Percentiles rank a stretch among this genome's conserved stretches.
Evolutionary conservation across 192 early-diverging fungal species (phyloP).

Genomic region (Linnemannia hyalina): DNA sequence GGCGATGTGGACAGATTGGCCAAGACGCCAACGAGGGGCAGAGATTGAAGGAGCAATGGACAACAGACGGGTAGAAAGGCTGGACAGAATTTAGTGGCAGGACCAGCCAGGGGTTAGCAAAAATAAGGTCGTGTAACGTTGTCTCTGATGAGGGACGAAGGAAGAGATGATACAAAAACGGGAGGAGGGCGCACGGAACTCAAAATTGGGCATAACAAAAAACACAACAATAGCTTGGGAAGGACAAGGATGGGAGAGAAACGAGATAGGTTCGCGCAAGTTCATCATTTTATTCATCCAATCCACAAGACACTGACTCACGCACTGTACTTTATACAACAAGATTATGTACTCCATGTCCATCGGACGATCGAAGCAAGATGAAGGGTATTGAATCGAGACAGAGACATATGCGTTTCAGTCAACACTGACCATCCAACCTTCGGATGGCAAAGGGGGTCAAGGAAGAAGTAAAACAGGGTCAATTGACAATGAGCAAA

Average conservation of each 20-base stretch:
- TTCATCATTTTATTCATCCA: neutral
- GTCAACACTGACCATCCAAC: neutral
- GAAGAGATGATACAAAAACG: neutral
- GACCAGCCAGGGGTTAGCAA: neutral
- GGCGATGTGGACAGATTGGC: too few relatives aligned
- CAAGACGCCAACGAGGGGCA: neutral
- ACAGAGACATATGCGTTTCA: neutral
- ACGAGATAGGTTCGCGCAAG: neutral
- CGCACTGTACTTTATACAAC: neutral
- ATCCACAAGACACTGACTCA: neutral
- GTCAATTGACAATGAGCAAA: neutral
- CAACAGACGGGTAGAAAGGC: neutral
- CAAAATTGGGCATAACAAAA: neutral
- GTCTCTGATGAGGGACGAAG: neutral
- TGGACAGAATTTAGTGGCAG: neutral
- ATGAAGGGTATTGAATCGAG: neutral
- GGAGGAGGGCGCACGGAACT: constrained; percentile 6
- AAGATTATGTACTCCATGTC: neutral
- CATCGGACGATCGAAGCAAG: neutral
- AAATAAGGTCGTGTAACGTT: neutral
- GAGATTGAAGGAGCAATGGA: neutral
- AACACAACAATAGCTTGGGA: neutral
- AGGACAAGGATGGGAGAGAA: too few relatives aligned
- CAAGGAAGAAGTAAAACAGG: neutral
- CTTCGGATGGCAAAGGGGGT: neutral